These are phyloP conservation scores for Microthyrium microscopicum DNA, from an alignment of 2,329 filamentous ascomycete species.

Conservation along the genomic window DNA sequence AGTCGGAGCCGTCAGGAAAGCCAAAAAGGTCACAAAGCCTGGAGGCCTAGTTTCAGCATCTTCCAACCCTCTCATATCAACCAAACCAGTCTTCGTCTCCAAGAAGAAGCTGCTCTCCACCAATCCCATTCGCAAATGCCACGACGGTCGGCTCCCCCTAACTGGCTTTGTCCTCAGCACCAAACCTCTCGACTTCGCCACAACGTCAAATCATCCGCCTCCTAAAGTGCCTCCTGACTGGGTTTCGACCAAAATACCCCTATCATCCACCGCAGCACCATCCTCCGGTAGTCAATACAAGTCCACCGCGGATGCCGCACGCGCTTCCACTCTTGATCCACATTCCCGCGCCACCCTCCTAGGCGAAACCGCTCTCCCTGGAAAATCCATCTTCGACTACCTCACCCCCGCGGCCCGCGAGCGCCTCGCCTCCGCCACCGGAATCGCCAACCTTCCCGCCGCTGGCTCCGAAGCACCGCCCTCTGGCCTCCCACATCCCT, in stretches of 20 bases:
- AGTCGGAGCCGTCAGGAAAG: slow-evolving; percentile 70
- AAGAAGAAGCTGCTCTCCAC: slow-evolving; percentile 35
- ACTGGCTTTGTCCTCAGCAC: slow-evolving; percentile 61
- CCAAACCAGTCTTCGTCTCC: slow-evolving; percentile 59
- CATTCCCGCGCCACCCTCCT: slow-evolving; percentile 62
- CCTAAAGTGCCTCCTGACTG: slow-evolving; percentile 58
- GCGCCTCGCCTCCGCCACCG: slow-evolving; percentile 57
- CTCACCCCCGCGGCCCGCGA: slow-evolving; percentile 64
- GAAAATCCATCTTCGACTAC: slow-evolving; percentile 93
- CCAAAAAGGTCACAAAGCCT: slow-evolving; percentile 57
- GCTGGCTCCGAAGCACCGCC: slow-evolving; percentile 59
- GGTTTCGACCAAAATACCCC: slow-evolving; percentile 42
- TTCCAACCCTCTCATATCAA: slow-evolving; percentile 46
- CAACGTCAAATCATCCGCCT: slow-evolving; percentile 38
- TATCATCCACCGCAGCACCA: slow-evolving; percentile 18
- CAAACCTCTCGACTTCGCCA: slow-evolving; percentile 24
- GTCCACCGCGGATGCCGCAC: slow-evolving; percentile 64
- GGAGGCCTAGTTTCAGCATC: slow-evolving; percentile 33
- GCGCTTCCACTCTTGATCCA: slow-evolving; percentile 57
- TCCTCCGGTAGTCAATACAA: slow-evolving; percentile 11
- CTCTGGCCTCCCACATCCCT: slow-evolving; percentile 42
- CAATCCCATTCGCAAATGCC: slow-evolving; percentile 48
- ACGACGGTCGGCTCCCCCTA: slow-evolving; percentile 66
- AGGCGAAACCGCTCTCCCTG: slow-evolving; percentile 65
- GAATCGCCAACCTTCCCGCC: slow-evolving; percentile 58